Evolutionary conservation across 2,329 filamentous ascomycete species (phyloP), one percentile per base, ranked within the genome.

Genomic region (Clonostachys rhizophaga): DNA sequence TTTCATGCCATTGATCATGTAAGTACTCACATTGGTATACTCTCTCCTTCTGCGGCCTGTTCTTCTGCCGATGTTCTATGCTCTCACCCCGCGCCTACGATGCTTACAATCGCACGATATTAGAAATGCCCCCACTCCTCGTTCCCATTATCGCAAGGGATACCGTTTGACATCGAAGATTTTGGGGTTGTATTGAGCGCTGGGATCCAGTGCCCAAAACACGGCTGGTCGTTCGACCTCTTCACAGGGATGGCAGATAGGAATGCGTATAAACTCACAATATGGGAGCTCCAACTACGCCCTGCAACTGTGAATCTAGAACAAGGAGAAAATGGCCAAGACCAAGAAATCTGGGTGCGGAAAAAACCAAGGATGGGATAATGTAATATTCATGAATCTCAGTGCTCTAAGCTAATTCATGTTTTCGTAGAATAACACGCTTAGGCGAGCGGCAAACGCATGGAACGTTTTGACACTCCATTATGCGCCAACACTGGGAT

Each of bases 1-100:
- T 70, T 87, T n/a, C 76, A 87, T 55, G 85, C 84, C 0, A 68
- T 87, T 18, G 83, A 88, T 49, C 83, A 87, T 67, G 83, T 86
- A 57, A 69, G 76, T 63, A 30, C n/a, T 37, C 7, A 42, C 4
- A 33, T 30, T 14, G 18, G 12, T 24, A 8, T 39, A n/a, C 36
- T 8, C 36, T 18, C 12, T 39, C 36, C 17, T n/a, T n/a, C 14
- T n/a, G 36, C 11, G 1, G 36, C 12, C 14, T 39, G 36, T 39
- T 39, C 14, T 13, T 39, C 36, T 39, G 11, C 12, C 24, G 9
- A 30, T 30, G 24, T 6, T 30, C 3, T 30, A 30, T 10, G 24
- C 24, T 30, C 24, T 30, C 24, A 30, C 24, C 24, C 10, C 24
- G 8, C 24, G 24, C 9, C 24, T 30, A 30, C 24, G 24, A 30